These are phyloP conservation scores for Gnomoniopsis smithogilvyi DNA, from an alignment of 2,329 filamentous ascomycete genomes.

Conservation along the genomic window DNA sequence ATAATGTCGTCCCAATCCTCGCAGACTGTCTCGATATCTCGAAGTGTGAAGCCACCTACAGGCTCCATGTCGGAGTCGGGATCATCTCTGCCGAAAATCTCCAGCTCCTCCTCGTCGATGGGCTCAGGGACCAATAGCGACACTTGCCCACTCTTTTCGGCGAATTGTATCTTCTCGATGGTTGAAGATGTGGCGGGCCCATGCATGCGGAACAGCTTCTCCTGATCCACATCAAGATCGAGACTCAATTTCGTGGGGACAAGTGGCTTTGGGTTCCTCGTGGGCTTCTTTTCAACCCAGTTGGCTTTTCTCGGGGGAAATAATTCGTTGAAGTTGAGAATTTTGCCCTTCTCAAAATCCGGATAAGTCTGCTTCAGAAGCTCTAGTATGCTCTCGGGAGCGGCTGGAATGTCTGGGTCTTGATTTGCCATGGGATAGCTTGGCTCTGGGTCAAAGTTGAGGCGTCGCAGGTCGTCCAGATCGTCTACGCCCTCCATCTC, in stretches of 20 bases:
- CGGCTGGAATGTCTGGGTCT: slow-evolving; percentile 62
- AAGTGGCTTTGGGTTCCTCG: slow-evolving; percentile 76
- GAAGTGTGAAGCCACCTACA: slow-evolving; percentile 71
- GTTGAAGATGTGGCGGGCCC: slow-evolving; percentile 53
- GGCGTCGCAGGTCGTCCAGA: slow-evolving; percentile 33
- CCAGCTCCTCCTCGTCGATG: slow-evolving; percentile 41
- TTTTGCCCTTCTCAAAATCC: slow-evolving; percentile 69
- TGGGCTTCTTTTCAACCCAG: slow-evolving; percentile 74
- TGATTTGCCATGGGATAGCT: slow-evolving; percentile 48
- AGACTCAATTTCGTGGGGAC: slow-evolving; percentile 85
- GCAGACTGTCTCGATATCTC: slow-evolving; percentile 81
- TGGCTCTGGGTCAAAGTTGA: slow-evolving; percentile 44
- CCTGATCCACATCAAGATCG: slow-evolving; percentile 81
- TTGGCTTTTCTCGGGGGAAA: slow-evolving; percentile 77
- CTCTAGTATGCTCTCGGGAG: slow-evolving; percentile 70
- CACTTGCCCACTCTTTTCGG: slow-evolving; percentile 46
- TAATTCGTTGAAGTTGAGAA: slow-evolving; percentile 77
- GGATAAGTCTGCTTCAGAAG: slow-evolving; percentile 79
- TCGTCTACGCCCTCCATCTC: slow-evolving; percentile 31
- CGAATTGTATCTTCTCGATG: slow-evolving; percentile 54
- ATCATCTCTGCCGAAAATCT: slow-evolving; percentile 35
- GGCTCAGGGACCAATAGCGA: slow-evolving; percentile 37
- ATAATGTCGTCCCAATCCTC: slow-evolving; percentile 77
- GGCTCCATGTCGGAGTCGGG: slow-evolving; percentile 58
- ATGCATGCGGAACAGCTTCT: slow-evolving; percentile 77